A percentile compares a stretch with the other conserved stretches of the same genome.
Conservation (phyloP, 2,329 filamentous ascomycete genomes). For the Remersonia thermophila region DNA sequence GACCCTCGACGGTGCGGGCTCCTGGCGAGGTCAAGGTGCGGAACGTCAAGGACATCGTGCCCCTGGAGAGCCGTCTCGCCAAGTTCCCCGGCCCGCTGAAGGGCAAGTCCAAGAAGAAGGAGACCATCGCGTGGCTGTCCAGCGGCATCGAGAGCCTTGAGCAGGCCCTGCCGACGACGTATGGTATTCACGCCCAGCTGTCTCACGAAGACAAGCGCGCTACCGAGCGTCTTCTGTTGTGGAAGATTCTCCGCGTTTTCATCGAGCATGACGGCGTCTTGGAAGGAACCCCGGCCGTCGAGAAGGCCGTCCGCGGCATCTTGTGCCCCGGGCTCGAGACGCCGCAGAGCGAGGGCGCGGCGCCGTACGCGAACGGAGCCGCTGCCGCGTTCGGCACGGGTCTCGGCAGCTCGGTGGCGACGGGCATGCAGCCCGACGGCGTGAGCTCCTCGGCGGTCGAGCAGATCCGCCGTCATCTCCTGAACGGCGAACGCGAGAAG, state of each 20-base stretch:
- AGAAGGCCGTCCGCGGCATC: constrained; percentile 62
- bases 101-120: constrained; percentile 91
- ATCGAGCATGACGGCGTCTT: constrained; percentile 77
- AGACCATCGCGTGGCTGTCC: constrained; percentile 68
- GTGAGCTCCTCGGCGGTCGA: constrained; percentile 59
- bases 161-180: constrained; percentile 38
- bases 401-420: constrained; percentile 16
- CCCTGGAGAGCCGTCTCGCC: constrained; percentile 57
- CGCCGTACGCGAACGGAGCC: constrained; percentile 19
- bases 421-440: constrained; percentile 37
- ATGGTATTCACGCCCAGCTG: constrained; percentile 35
- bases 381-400: constrained; percentile 3
- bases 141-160: constrained; percentile 65
- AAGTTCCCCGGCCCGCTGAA: constrained; percentile 86
- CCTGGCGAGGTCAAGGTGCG: constrained; percentile 73
- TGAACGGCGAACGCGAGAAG: constrained; percentile 75
- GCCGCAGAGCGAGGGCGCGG: constrained; percentile 12
- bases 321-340: constrained; percentile 47
- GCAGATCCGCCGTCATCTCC: constrained; percentile 58
- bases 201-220: constrained; percentile 55
- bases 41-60: constrained; percentile 60
- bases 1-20: constrained; percentile 68
- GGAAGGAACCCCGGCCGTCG: constrained; percentile 58
- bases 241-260: constrained; percentile 72
- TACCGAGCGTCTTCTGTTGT: constrained; percentile 71